phyloP scores from a whole-genome alignment of 805 yeast species.

The Clavispora phyllophila region DNA sequence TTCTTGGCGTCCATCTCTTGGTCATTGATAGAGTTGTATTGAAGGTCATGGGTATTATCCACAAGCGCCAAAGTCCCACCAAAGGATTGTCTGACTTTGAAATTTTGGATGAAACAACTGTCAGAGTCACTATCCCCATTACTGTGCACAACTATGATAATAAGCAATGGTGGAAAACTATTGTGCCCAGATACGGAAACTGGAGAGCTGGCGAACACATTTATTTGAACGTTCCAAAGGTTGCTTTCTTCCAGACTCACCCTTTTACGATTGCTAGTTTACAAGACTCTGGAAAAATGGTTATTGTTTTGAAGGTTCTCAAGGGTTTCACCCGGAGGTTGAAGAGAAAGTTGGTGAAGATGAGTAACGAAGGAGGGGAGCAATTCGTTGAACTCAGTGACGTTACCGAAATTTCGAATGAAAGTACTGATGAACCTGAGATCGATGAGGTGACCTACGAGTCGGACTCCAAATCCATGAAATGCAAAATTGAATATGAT shows the following conservation, averaged over 20 bases:
- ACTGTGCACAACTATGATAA: slow-evolving; percentile 13
- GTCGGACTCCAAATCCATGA: background rate
- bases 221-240: slow-evolving; percentile 34
- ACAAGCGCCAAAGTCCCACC: slow-evolving; percentile 31
- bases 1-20: slow-evolving; percentile 39
- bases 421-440: background rate
- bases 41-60: slow-evolving; percentile 27
- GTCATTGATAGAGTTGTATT: slow-evolving; percentile 37
- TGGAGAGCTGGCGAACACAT: slow-evolving; percentile 50
- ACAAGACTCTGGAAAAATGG: slow-evolving; percentile 34
- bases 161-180: slow-evolving; percentile 22
- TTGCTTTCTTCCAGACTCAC: slow-evolving; percentile 37
- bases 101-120: slow-evolving; percentile 37
- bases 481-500: background rate
- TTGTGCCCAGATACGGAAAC: slow-evolving; percentile 32
- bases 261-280: slow-evolving; percentile 45
- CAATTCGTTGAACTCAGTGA: slow-evolving; percentile 8
- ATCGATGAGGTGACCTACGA: background rate
- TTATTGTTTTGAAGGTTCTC: slow-evolving; percentile 34
- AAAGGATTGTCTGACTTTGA: slow-evolving; percentile 35
- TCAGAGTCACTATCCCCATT: slow-evolving; percentile 36
- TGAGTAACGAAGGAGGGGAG: slow-evolving; percentile 12
- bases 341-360: slow-evolving; percentile 20
- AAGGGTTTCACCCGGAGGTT: slow-evolving; percentile 41
- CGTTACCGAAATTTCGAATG: background rate